Percentiles rank a stretch among this genome's conserved stretches.
These are phyloP conservation scores for Malassezia obtusa DNA, from an alignment of 1,284 basidiomycete genomes.

Conservation along the genomic window DNA sequence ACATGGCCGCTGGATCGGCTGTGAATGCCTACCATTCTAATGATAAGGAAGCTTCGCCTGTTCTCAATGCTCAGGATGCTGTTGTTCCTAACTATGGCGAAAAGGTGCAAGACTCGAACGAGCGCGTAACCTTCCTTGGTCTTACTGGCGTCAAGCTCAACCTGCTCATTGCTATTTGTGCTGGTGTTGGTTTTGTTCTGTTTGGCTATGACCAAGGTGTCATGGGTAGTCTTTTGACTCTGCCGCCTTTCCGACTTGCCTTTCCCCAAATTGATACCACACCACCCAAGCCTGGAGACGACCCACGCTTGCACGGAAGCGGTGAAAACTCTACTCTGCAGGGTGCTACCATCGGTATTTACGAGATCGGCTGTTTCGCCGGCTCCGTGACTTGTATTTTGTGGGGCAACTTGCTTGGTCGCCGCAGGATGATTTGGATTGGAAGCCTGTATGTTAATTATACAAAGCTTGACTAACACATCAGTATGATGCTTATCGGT, in stretches of 20 bases:
- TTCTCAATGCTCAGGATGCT: neutral
- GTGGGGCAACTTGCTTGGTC: constrained; percentile 38
- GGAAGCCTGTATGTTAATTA: constrained; percentile 16
- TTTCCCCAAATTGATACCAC: constrained; percentile 34
- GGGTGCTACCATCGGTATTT: constrained; percentile 41
- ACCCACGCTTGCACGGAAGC: neutral
- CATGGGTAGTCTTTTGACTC: constrained; percentile 39
- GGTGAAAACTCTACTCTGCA: constrained; percentile 21
- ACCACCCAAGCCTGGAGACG: neutral
- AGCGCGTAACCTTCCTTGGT: neutral
- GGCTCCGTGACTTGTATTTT: constrained; percentile 41
- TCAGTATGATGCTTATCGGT: constrained; percentile 1
- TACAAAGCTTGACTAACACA: neutral
- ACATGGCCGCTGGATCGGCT: neutral
- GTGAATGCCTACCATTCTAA: neutral
- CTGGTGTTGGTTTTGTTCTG: constrained; percentile 41
- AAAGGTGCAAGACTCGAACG: neutral
- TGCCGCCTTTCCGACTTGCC: constrained; percentile 26
- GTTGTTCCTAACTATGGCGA: neutral
- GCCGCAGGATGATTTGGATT: constrained; percentile 41
- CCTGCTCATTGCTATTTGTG: constrained; percentile 36
- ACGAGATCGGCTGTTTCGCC: constrained; percentile 40
- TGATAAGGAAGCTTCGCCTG: neutral
- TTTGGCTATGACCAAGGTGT: constrained; percentile 47
- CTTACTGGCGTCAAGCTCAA: constrained; percentile 25